Conservation (phyloP, 2,329 filamentous ascomycete species). For the Rugonectria rugulosa region DNA sequence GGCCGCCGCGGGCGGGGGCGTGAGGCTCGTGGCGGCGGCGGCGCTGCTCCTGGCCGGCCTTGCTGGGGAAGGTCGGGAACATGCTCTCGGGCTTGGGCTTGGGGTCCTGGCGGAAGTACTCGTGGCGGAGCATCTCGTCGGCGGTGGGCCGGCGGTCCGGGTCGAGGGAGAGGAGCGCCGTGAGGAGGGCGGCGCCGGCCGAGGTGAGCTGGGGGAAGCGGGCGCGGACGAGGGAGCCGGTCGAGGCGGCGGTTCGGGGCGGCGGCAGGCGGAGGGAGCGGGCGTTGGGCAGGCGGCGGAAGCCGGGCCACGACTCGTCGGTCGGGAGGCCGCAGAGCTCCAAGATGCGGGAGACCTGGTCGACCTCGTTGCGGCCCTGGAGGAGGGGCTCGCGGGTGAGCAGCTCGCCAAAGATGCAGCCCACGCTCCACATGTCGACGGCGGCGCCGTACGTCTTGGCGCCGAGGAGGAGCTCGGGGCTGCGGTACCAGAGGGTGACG, state of each 20-base stretch:
- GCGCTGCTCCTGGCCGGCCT: slow-evolving; percentile 84
- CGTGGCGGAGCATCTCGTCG: slow-evolving; percentile 75
- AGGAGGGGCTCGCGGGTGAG: slow-evolving; percentile 83
- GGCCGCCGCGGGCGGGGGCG: slow-evolving; percentile 82
- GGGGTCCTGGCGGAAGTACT: slow-evolving; percentile 89
- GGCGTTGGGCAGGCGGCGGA: slow-evolving; percentile 87
- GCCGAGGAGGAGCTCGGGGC: slow-evolving; percentile 89
- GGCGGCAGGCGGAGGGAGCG: slow-evolving; percentile 78
- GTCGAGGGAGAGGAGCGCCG: slow-evolving; percentile 75
- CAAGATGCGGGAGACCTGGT: slow-evolving; percentile 88
- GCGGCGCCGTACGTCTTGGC: slow-evolving; percentile 75
- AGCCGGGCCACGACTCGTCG: slow-evolving; percentile 83
- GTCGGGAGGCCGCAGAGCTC: slow-evolving; percentile 87
- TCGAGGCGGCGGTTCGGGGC: slow-evolving; percentile 54
- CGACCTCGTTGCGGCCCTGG: slow-evolving; percentile 91
- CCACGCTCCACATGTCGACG: slow-evolving; percentile 95
- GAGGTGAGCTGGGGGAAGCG: slow-evolving; percentile 84
- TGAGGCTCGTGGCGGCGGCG: slow-evolving; percentile 76
- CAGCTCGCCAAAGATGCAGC: slow-evolving; percentile 94
- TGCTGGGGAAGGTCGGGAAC: slow-evolving; percentile 97
- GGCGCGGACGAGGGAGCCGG: slow-evolving; percentile 69
- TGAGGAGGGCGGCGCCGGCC: slow-evolving; percentile 75
- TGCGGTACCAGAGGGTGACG: slow-evolving; percentile 96
- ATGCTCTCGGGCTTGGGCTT: slow-evolving; percentile 88
- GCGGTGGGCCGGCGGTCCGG: slow-evolving; percentile 76